Evolutionary conservation across 768 basidiomycete genomes (phyloP).

Genomic region (Holtermanniella nyarrowii): DNA sequence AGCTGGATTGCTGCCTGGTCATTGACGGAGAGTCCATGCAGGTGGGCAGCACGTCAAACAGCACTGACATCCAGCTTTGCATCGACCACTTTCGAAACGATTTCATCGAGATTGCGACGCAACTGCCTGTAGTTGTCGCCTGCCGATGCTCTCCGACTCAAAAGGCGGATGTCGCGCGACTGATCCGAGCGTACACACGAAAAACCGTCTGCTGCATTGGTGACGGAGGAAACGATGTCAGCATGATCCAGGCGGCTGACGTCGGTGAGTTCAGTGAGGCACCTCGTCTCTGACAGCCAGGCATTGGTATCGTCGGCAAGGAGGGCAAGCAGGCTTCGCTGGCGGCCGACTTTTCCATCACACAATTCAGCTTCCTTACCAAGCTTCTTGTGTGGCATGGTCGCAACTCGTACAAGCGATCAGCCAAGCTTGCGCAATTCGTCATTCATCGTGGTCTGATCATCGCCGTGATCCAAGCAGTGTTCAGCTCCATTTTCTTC

Average conservation of each 20-base stretch:
- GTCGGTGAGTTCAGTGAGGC: constrained; percentile 59
- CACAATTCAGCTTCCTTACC: constrained; percentile 88
- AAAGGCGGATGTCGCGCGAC: constrained; percentile 91
- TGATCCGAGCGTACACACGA: constrained; percentile 80
- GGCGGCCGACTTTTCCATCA: constrained; percentile 97
- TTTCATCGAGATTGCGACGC: constrained; percentile 92
- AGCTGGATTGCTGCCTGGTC: constrained; percentile 92
- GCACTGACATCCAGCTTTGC: constrained; percentile 55
- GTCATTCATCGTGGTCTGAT: constrained; percentile 96
- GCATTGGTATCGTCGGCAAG: constrained; percentile 95
- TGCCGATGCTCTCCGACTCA: constrained; percentile 98
- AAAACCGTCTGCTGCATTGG: constrained; percentile 98
- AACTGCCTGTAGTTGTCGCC: constrained; percentile 89
- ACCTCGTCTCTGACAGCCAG: constrained; percentile 42
- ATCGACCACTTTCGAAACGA: constrained; percentile 81
- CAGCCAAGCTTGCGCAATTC: constrained; percentile 94
- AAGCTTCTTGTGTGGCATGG: constrained; percentile 98
- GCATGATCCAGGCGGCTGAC: constrained; percentile 99
- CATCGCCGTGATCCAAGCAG: constrained; percentile 95
- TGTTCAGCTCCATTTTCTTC: constrained; percentile 62
- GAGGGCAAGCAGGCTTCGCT: constrained; percentile 97
- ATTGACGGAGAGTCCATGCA: constrained; percentile 96
- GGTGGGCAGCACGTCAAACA: constrained; percentile 42
- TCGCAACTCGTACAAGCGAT: constrained; percentile 94
- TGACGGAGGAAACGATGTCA: constrained; percentile 97